phyloP scores from a whole-genome alignment of 2,329 filamentous ascomycete species.

The Trichoderma hamatum region DNA sequence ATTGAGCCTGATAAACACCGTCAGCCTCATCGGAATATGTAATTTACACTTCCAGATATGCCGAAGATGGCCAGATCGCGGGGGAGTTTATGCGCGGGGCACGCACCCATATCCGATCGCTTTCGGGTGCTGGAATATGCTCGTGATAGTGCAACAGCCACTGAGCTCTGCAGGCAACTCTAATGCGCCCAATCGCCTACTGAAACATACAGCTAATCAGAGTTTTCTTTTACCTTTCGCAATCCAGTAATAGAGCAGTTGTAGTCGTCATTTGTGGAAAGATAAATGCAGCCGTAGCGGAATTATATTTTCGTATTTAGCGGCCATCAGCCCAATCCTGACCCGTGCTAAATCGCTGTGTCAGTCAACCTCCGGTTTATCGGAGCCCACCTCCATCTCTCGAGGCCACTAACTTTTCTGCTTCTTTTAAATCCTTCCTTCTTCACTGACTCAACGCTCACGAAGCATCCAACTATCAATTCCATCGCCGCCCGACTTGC shows the following conservation, averaged over 20 bases:
- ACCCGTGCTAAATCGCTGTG: conserved; percentile 18
- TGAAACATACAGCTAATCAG: background rate
- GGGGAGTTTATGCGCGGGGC: background rate
- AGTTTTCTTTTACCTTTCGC: background rate
- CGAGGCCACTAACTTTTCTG: conserved; percentile 24
- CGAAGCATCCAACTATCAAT: conserved; percentile 2
- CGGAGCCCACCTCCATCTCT: conserved; percentile 27
- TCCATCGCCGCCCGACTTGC: background rate
- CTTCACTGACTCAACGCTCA: conserved; percentile 15
- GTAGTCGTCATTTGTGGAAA: background rate
- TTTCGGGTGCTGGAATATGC: background rate
- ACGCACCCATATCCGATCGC: background rate
- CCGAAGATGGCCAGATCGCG: background rate
- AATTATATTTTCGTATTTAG: background rate
- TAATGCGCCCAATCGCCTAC: background rate
- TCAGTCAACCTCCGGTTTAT: conserved; percentile 29
- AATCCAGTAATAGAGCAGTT: background rate
- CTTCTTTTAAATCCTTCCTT: background rate
- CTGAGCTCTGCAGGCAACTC: background rate
- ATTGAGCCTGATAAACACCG: background rate
- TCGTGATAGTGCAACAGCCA: background rate
- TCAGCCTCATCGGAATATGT: background rate
- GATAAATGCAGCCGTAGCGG: background rate
- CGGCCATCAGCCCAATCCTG: background rate
- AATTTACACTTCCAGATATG: background rate